Evolutionary conservation across 441 rosid species (phyloP), one percentile per base, ranked within the genome.

Genomic region (Syzygium syzygioides): DNA sequence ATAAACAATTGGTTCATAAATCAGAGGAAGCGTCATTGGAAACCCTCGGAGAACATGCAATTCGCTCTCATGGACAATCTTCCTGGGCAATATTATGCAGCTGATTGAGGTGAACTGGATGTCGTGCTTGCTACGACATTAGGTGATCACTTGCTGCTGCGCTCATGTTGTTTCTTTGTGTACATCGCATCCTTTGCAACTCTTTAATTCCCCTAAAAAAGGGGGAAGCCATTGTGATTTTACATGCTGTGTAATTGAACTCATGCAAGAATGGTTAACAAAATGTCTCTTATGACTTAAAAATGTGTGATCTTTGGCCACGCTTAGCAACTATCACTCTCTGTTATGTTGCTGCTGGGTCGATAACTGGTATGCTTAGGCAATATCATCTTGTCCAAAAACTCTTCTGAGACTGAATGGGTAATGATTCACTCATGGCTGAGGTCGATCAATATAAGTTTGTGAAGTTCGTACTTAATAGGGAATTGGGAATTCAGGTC

Each of bases 1-100:
- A 97, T 97, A 59, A 97, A 96, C 89, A 97, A 97, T 57, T 97
- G 99, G 99, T 97, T 97, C 91, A 97, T 97, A 91, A 97, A 97
- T 91, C 99, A 97, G 91, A 89, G 99, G 86, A 96, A 97, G 93
- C 96, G 99, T 4, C 99, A 97, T 91, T 97, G 99, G 99, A 97
- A 96, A 86, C 98, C 99, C 4, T 92, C 98, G 2, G 98, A 96
- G 90, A 93, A 93, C 95, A 95, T 95, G 98, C 96, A 95, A 62
- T 94, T 93, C 55, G 91, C 90, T 23, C 91, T 94, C 80, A 90
- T 89, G 95, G 96, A 94, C 86, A 94, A 90, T 86, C 90, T 94
- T 56, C 93, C 96, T 5, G 96, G 95, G 66, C 95, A 94, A 50
- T 95, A 92, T 91, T 94, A 90, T 87, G 62, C 94, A 2, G 98